Evolutionary conservation across 768 basidiomycete species (phyloP).

Genomic region (Suillus decipiens): DNA sequence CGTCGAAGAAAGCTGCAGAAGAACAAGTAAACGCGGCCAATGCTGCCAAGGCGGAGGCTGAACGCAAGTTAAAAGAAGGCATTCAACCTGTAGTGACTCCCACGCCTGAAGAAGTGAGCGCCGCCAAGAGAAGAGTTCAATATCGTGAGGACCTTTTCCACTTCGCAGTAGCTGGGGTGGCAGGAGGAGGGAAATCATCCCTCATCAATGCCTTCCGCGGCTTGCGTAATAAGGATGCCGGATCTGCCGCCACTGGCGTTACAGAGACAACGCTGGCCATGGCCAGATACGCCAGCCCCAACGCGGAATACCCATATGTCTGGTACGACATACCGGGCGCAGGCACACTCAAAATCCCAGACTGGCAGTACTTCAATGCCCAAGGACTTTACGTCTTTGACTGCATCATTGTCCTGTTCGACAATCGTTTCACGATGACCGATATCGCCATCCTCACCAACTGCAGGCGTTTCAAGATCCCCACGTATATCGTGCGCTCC

Average conservation of each 20-base stretch:
- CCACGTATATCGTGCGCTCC: conserved; percentile 34
- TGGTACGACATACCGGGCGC: conserved; percentile 44
- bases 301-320: conserved; percentile 22
- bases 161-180: conserved; percentile 31
- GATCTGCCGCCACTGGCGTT: conserved; percentile 34
- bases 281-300: conserved; percentile 31
- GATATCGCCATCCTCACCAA: conserved; percentile 37
- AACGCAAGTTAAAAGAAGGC: conserved; percentile 27
- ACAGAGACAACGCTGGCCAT: conserved; percentile 35
- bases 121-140: conserved; percentile 25
- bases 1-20: conserved; percentile 13
- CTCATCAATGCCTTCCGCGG: conserved; percentile 37
- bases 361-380: conserved; percentile 41
- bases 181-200: conserved; percentile 34
- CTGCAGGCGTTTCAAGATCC: conserved; percentile 36
- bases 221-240: conserved; percentile 23
- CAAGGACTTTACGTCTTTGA: conserved; percentile 41
- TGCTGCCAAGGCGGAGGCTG: conserved; percentile 7
- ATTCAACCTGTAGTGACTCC: conserved; percentile 34
- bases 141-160: conserved; percentile 33
- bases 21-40: conserved; percentile 18
- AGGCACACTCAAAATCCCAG: conserved; percentile 35
- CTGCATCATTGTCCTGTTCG: conserved; percentile 36
- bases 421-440: conserved; percentile 37
- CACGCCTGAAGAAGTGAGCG: conserved; percentile 27